Evolutionary conservation across 768 basidiomycete species (phyloP), one percentile per base, ranked within the genome.

Genomic region (Leccinum subgranulosum): DNA sequence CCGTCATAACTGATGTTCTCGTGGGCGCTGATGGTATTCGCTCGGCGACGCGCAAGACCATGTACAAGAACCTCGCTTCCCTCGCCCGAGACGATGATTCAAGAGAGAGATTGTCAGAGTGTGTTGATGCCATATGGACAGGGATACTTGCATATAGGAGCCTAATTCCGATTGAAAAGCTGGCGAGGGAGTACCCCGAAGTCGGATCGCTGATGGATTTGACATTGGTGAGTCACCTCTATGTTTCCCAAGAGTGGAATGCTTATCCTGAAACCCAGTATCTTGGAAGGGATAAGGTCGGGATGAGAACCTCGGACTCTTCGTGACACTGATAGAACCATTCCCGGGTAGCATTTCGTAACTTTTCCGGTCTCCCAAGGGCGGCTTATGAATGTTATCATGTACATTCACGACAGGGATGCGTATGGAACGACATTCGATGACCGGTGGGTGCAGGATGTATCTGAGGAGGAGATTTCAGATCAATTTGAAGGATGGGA

Each of bases 11-110:
- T 31, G 78, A 81, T 53, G 55, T 81, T 7, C 66, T 81, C 33
- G 60, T 80, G 8, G 79, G 76, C 1, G 69, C 75, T 8, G 80
- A 81, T 54, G 79, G 79, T 2, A 66, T 80, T 55, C 75, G 66
- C 25, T 80, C 79, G 0, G 66, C 62, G 25, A 65, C 69, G 4
- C 69, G 75, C 36, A 61, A 49, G 19, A 60, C 59, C 9, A 67
- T 76, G 62, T 66, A 71, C 25, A 29, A 55, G 46, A 50, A 54
- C 2, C 51, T 66, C 3, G 66, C 61, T 21, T 60, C 60, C 8
- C 49, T 36, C 11, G 11, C 31, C 7, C 19, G 3, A 43, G 58
- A 62, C 10, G 54, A 58, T 12, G 54, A 45, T 8, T 58, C 50
- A 19, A 51, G 49, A 28, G 49, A 56, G 27, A 47, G 11, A 41